phyloP scores from a whole-genome alignment of 208 protist genomes.

The Acanthamoeba polyphaga region DNA sequence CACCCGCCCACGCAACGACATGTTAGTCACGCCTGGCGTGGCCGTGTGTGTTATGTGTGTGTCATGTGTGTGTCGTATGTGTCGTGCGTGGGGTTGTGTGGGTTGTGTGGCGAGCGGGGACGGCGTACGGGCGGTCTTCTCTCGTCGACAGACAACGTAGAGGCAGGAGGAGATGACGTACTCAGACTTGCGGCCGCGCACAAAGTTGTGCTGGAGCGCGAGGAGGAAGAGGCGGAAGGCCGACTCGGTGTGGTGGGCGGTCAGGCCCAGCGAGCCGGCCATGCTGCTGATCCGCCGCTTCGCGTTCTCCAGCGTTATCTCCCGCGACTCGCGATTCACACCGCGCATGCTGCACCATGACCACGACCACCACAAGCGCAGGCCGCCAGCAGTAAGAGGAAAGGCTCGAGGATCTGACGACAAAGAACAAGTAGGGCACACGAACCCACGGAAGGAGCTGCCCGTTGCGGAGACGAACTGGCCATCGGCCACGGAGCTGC shows the following conservation, averaged over 20 bases:
- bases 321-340: slow-evolving; percentile 3
- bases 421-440: neutral
- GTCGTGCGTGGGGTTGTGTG: neutral
- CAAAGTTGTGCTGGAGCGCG: slow-evolving; percentile 88
- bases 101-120: neutral
- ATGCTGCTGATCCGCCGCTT: slow-evolving; percentile 81
- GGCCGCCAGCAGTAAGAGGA: slow-evolving; percentile 31
- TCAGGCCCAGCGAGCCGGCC: slow-evolving; percentile 83
- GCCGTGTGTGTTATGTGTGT: neutral
- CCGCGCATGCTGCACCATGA: neutral
- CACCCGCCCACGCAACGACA: neutral
- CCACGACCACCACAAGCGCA: neutral
- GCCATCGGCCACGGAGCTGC: slow-evolving; percentile 80
- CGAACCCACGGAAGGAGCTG: slow-evolving; percentile 8
- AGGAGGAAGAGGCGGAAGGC: slow-evolving; percentile 82
- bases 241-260: slow-evolving; percentile 84
- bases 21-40: neutral
- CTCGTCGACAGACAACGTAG: slow-evolving; percentile 91
- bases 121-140: slow-evolving; percentile 83
- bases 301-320: slow-evolving; percentile 76
- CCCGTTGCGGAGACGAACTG: slow-evolving; percentile 84
- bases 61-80: neutral
- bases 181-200: slow-evolving; percentile 73
- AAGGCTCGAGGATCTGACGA: neutral
- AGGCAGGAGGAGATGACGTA: slow-evolving; percentile 91